A percentile compares a stretch with the other conserved stretches of the same genome.
phyloP scores from a whole-genome alignment of 73 alveolate species.

The Paramecium bursaria region DNA sequence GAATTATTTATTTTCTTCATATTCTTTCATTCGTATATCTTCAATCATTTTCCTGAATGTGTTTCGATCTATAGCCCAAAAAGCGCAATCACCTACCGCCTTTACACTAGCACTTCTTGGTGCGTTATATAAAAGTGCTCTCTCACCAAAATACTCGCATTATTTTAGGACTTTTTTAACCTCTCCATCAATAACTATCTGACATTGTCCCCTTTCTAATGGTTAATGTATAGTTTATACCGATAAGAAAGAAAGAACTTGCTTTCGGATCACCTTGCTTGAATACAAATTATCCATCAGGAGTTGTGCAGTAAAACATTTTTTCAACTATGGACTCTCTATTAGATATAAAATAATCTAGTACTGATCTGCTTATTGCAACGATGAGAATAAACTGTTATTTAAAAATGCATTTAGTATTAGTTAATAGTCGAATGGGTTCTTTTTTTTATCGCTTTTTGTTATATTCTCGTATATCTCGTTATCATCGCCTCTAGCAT shows the following conservation, averaged over 20 bases:
- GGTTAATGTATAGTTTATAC: background rate
- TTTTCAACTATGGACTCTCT: slow-evolving; percentile 51
- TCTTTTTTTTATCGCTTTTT: slow-evolving; percentile 47
- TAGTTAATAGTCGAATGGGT: slow-evolving; percentile 44
- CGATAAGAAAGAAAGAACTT: slow-evolving; percentile 45
- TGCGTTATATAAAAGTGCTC: slow-evolving; percentile 74
- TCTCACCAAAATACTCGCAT: slow-evolving; percentile 77
- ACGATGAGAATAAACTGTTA: slow-evolving; percentile 3
- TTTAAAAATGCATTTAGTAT: background rate
- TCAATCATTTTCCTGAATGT: slow-evolving; percentile 68
- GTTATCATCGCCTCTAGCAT: slow-evolving; percentile 36
- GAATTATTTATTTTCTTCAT: slow-evolving; percentile 63
- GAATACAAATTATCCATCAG: slow-evolving; percentile 51
- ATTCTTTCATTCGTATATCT: slow-evolving; percentile 61
- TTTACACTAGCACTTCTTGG: slow-evolving; percentile 59
- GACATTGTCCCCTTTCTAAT: slow-evolving; percentile 54
- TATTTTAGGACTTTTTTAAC: slow-evolving; percentile 39
- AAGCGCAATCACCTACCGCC: slow-evolving; percentile 69
- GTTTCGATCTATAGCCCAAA: slow-evolving; percentile 70
- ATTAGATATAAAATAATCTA: background rate
- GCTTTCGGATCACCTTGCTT: slow-evolving; percentile 57
- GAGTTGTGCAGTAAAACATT: slow-evolving; percentile 53
- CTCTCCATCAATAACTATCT: slow-evolving; percentile 45
- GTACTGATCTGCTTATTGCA: slow-evolving; percentile 36
- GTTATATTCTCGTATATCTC: slow-evolving; percentile 31